phyloP scores from a whole-genome alignment of 2,329 filamentous ascomycete species.

The Cryphonectria radicalis region DNA sequence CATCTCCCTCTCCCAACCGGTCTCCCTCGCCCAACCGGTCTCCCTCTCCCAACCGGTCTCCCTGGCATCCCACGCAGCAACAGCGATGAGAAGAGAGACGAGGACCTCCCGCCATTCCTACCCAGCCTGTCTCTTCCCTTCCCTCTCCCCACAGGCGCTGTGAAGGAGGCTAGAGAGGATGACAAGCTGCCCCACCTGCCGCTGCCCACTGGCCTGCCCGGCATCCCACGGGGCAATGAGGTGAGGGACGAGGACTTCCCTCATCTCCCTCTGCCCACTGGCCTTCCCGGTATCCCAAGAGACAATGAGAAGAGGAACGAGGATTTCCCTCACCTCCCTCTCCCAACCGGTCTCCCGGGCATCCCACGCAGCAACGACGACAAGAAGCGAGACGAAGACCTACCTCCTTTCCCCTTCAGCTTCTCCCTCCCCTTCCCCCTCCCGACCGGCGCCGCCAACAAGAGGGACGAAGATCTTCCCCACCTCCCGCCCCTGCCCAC shows the following conservation, averaged over 20 bases:
- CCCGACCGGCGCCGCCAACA: not conserved
- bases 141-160: not conserved
- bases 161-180: too few species aligned
- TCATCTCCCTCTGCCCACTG: not conserved
- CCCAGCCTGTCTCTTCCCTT: not conserved
- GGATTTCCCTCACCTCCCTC: not conserved
- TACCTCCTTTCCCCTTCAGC: not conserved
- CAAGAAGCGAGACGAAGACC: not conserved
- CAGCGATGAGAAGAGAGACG: not conserved
- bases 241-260: not conserved
- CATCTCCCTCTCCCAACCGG: not conserved
- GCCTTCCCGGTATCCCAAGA: not conserved
- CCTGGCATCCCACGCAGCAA: not conserved
- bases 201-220: slow-evolving; percentile 4
- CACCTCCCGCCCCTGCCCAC: slow-evolving; percentile 11
- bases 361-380: not conserved
- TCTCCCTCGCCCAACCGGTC: not conserved
- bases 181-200: not conserved
- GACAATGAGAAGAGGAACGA: not conserved
- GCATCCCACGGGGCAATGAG: too few species aligned
- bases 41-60: not conserved
- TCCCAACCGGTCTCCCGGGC: not conserved
- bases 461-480: not conserved
- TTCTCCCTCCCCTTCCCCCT: not conserved
- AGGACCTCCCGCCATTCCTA: not conserved